Base-by-base conservation (phyloP, 164 flowering plant genomes). In the Akebia trifoliata region DNA sequence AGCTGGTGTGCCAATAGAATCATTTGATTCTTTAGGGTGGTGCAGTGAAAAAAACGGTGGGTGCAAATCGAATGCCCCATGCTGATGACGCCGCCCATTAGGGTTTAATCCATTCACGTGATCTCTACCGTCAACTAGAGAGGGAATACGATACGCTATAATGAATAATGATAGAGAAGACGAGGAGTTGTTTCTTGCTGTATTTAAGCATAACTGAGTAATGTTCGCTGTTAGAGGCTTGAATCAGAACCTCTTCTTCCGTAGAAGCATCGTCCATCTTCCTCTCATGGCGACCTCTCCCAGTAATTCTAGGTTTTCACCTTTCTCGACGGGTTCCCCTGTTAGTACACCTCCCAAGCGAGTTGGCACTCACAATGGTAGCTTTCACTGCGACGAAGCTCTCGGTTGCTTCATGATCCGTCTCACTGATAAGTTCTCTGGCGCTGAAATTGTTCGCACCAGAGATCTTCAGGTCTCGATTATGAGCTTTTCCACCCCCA, bases 341-440 rank as follows among this genome's bases (percentile, higher is more conserved):
- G 22, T 22, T 38, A 38, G 62, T 38, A 37, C 56, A 26, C 45
- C 76, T 9, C 50, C 22, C 10, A 89, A 86, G 78, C 78, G 85
- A 28, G 80, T 93, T 15, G 99, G 97, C 60, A 90, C 97, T 29
- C 99, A 93, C 84, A 83, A 87, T 43, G 99, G 99, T 1, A 87
- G 87, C 82, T 93, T 93, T 69, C 99, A 93, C 80, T 90, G 99
- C 75, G 96, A 90, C 64, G 99, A 90, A 67, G 97, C 99, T 22
- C 96, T 93, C 3, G 99, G 90, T 60, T 93, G 99, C 78, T 93
- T 93, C 83, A 84, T 93, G 89, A 84, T 93, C 62, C 92, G 93
- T 54, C 90, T 84, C 63, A 86, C 96, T 44, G 36, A 77, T 29
- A 88, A 77, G 62, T 90, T 87, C 81, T 50, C 60, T 65, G 62